phyloP scores from a whole-genome alignment of 257 asterid genomes.

The Solanum neorickii region DNA sequence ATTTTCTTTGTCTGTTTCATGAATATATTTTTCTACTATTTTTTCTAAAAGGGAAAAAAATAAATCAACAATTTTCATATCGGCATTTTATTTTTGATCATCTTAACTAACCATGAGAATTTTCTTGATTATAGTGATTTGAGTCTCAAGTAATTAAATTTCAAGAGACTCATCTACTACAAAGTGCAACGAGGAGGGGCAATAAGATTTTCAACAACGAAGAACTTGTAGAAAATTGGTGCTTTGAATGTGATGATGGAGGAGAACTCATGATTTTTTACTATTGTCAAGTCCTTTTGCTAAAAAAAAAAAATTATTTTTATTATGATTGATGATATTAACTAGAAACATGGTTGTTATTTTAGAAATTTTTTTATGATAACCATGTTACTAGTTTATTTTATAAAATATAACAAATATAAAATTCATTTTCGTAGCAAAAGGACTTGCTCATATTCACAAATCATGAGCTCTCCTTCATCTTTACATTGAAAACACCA shows the following conservation, averaged over 20 bases:
- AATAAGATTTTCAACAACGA: neutral
- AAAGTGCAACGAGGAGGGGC: too few species aligned
- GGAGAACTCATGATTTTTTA: neutral
- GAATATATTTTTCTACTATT: neutral
- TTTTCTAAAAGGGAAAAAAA: neutral
- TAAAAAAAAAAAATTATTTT: too few species aligned
- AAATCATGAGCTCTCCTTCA: neutral
- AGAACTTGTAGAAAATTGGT: neutral
- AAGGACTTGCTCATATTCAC: neutral
- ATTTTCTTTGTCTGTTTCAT: too few species aligned
- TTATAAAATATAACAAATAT: too few species aligned
- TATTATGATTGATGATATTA: neutral
- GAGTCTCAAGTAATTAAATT: too few species aligned
- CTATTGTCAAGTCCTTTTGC: neutral
- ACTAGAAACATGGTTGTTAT: neutral
- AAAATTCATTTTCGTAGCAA: neutral
- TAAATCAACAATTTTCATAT: neutral
- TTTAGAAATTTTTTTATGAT: too few species aligned
- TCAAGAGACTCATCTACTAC: too few species aligned
- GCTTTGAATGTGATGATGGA: neutral
- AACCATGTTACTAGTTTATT: too few species aligned
- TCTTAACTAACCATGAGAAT: too few species aligned
- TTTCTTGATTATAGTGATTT: too few species aligned
- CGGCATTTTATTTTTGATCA: too few species aligned
- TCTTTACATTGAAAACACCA: neutral